A percentile compares a stretch with the other conserved stretches of the same genome.
Conservation (phyloP, 2,329 filamentous ascomycete species). For the Westerdykella aurantiaca region DNA sequence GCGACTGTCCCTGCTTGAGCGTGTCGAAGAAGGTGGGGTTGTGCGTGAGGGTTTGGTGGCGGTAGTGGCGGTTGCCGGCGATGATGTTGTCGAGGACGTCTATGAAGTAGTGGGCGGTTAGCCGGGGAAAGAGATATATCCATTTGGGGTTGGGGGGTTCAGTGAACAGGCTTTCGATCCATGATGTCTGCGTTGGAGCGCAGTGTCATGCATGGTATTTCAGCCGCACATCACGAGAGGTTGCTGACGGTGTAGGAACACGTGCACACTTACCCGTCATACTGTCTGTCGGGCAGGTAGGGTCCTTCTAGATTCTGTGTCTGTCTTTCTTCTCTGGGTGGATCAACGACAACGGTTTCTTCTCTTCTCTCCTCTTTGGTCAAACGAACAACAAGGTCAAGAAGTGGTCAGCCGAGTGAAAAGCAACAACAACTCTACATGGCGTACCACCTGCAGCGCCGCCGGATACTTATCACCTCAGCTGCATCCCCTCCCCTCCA, state of each 20-base stretch:
- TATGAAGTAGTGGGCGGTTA: slow-evolving; percentile 10
- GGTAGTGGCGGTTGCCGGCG: slow-evolving; percentile 66
- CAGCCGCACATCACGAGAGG: not conserved
- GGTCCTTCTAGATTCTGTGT: too few species aligned
- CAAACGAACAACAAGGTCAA: too few species aligned
- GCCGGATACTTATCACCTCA: too few species aligned
- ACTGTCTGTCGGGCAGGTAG: not conserved
- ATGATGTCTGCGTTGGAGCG: not conserved
- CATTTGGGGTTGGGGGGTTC: too few species aligned
- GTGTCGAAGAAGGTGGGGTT: slow-evolving; percentile 67
- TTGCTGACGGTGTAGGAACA: not conserved
- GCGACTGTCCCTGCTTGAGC: slow-evolving; percentile 61
- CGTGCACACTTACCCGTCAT: not conserved
- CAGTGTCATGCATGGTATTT: not conserved
- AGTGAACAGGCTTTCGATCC: too few species aligned
- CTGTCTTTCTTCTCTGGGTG: too few species aligned
- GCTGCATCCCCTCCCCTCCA: too few species aligned
- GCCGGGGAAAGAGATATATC: not conserved
- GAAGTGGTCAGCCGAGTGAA: too few species aligned
- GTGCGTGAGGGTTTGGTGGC: slow-evolving; percentile 56
- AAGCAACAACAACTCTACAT: too few species aligned
- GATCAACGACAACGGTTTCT: too few species aligned
- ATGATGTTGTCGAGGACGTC: slow-evolving; percentile 59
- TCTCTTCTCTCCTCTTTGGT: too few species aligned
- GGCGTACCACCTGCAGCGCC: too few species aligned